A percentile compares a stretch with the other conserved stretches of the same genome.
These are phyloP conservation scores for Apiospora marii DNA, from an alignment of 2,329 filamentous ascomycete species.

Conservation along the genomic window DNA sequence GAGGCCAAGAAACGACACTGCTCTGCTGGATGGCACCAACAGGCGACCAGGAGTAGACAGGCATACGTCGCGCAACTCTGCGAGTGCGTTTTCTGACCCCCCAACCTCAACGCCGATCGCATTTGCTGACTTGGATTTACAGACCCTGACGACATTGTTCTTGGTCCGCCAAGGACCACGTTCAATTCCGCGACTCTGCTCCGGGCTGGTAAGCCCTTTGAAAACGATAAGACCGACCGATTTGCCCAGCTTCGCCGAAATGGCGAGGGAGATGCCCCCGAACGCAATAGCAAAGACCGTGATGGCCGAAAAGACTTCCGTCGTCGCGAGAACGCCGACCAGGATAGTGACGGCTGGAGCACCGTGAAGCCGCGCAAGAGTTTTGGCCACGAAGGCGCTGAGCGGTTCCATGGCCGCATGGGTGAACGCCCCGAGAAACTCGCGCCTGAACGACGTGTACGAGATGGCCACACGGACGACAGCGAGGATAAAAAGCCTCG, in stretches of 20 bases:
- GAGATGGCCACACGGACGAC: conserved; percentile 51
- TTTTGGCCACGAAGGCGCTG: conserved; percentile 75
- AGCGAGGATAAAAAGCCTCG: conserved; percentile 61
- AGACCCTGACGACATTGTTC: conserved; percentile 82
- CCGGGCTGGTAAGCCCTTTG: conserved; percentile 56
- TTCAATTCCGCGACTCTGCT: conserved; percentile 79
- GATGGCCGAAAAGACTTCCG: conserved; percentile 58
- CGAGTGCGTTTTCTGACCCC: conserved; percentile 54
- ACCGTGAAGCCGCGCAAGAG: conserved; percentile 78
- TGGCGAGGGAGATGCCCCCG: conserved; percentile 53
- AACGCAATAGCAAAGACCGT: conserved; percentile 48
- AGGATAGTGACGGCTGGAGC: conserved; percentile 77
- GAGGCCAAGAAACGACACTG: conserved; percentile 52
- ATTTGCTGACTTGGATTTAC: conserved; percentile 38
- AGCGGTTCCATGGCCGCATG: conserved; percentile 74
- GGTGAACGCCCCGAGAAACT: conserved; percentile 55
- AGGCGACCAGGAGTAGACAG: conserved; percentile 61
- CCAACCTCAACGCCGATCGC: conserved; percentile 25
- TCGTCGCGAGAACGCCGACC: conserved; percentile 62
- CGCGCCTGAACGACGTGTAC: conserved; percentile 47
- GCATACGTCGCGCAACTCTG: conserved; percentile 62
- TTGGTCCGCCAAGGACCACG: conserved; percentile 82
- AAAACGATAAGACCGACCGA: conserved; percentile 66
- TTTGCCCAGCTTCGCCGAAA: conserved; percentile 64
- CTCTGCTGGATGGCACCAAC: conserved; percentile 57